Base-by-base conservation (phyloP, 2,329 filamentous ascomycete genomes). In the Pestalotiopsis sp. region DNA sequence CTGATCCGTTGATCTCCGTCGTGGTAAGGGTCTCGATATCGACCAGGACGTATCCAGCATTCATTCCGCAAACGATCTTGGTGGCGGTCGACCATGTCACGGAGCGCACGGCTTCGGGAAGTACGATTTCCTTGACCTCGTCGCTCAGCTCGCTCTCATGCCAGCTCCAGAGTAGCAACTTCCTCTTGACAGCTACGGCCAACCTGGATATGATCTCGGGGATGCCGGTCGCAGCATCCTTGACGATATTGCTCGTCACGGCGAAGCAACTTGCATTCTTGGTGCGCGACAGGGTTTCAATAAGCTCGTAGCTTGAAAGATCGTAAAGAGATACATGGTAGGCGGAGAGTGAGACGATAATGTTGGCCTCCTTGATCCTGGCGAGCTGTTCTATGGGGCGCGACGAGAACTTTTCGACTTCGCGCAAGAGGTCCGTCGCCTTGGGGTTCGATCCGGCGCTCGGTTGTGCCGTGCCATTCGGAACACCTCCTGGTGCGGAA, bases 211-310 rank as follows among this genome's bases (percentile, higher is more conserved):
- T 95, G 68, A 99, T 97, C 73, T 95, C 93, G 1, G 94, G 95
- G 64, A 99, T 95, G 27, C 93, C 93, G 0, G 94, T 97, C 64
- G 90, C 89, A 5, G 90, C 83, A 79, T 99, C 96, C 79, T 96
- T 95, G 73, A 97, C 92, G 67, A 98, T 97, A 80, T 98, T 97
- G 71, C 94, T 97, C 2, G 95, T 98, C 58, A 97, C 93, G 1
- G 95, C 94, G 80, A 99, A 98, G 58, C 91, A 91, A 2, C 91
- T 91, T 14, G 96, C 95, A 73, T 96, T 96, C 81, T 93, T 96
- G 13, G 95, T 97, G 78, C 92, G 91, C 65, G 89, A 83, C 58
- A 99, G 85, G 1, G 87, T 92, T 79, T 97, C 93, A 76, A 95
- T 89, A 68, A 95, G 86, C 72, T 92, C 87, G 80, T 97, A 98